Evolutionary conservation across 2,329 filamentous ascomycete genomes (phyloP).

Genomic region (Xylariaceae sp.): DNA sequence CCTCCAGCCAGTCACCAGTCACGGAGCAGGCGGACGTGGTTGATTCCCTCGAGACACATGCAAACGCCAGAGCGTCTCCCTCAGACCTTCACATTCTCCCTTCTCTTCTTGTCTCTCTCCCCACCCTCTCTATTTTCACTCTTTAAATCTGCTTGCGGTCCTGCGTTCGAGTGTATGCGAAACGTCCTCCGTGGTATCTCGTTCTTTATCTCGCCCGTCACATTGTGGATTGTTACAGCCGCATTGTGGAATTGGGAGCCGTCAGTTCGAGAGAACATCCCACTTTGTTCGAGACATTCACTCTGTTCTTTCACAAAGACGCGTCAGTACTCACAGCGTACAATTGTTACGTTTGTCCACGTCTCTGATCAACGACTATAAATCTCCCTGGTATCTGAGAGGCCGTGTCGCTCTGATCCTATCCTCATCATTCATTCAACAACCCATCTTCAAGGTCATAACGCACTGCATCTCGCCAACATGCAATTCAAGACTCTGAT

Average conservation of each 20-base stretch:
- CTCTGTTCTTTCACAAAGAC: conserved; percentile 11
- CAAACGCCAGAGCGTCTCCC: not conserved
- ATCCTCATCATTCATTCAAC: conserved; percentile 8
- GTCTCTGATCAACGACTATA: conserved; percentile 17
- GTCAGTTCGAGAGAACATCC: conserved; percentile 3
- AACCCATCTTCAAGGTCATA: not conserved
- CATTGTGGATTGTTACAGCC: conserved; percentile 11
- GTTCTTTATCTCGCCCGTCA: conserved; percentile 2
- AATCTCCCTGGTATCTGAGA: not conserved
- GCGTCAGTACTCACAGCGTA: not conserved
- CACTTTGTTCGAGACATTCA: conserved; percentile 12
- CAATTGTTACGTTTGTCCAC: too few relatives aligned
- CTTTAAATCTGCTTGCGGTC: not conserved
- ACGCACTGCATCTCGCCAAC: conserved; percentile 22
- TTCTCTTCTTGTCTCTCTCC: conserved; percentile 2
- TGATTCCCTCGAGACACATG: not conserved
- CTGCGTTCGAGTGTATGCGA: conserved; percentile 2
- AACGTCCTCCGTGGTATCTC: conserved; percentile 8
- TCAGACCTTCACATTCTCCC: conserved; percentile 3
- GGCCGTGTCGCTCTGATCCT: not conserved
- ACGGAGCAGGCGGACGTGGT: not conserved
- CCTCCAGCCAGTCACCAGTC: not conserved
- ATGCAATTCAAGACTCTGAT: conserved; percentile 39
- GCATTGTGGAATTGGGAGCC: not conserved
- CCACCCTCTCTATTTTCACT: not conserved